A percentile compares a stretch with the other conserved stretches of the same genome.
Conservation (phyloP, 208 protist genomes). For the Trypanosoma lewisi region DNA sequence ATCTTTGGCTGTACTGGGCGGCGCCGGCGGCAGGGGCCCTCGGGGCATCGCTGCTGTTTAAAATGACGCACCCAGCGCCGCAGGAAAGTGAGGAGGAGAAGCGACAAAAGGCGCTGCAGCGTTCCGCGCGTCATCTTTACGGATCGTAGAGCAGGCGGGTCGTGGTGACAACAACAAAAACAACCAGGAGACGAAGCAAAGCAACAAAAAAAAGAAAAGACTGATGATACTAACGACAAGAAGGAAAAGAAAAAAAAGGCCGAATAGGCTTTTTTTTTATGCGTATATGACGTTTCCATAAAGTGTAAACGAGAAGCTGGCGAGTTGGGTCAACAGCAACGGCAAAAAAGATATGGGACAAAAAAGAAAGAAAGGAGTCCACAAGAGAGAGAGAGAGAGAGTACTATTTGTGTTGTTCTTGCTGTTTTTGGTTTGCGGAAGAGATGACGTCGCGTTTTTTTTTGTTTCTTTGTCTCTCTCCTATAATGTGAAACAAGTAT, state of each 20-base stretch:
- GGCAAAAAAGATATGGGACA: neutral
- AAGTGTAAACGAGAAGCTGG: no score
- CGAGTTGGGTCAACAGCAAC: neutral
- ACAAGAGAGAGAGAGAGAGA: no score
- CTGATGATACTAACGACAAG: neutral
- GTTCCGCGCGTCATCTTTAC: conserved; percentile 49
- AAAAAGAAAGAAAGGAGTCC: neutral
- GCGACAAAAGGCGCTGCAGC: conserved; percentile 42
- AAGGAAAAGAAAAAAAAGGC: neutral
- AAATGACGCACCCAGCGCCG: conserved; percentile 67
- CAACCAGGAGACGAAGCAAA: neutral
- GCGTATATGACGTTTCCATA: no score
- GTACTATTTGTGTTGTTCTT: neutral
- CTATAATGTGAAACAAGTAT: no score
- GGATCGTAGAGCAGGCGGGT: conserved; percentile 5
- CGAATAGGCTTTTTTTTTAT: neutral
- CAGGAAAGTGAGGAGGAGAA: conserved; percentile 47
- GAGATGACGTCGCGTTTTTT: neutral
- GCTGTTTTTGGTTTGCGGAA: neutral
- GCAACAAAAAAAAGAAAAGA: neutral
- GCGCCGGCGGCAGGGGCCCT: conserved; percentile 65
- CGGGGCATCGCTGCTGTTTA: conserved; percentile 63
- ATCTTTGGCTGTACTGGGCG: conserved; percentile 83
- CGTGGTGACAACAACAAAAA: neutral
- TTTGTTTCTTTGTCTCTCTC: neutral